These are phyloP conservation scores for Talaromyces stipitatus DNA, from an alignment of 495 filamentous ascomycete species.

Conservation along the genomic window DNA sequence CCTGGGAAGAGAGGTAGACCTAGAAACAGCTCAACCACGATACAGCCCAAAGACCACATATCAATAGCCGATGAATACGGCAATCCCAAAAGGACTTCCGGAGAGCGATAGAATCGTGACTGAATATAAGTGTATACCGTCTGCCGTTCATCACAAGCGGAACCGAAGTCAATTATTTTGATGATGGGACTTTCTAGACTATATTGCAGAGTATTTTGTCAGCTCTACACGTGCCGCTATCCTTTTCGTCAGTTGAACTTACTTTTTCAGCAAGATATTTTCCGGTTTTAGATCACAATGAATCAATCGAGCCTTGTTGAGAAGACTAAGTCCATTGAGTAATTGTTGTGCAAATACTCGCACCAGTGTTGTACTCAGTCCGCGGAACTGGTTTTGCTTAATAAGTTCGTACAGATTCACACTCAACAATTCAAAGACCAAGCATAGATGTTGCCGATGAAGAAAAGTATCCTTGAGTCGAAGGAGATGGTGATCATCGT, in stretches of 20 bases:
- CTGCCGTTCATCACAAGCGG: slow-evolving; percentile 95
- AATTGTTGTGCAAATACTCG: slow-evolving; percentile 97
- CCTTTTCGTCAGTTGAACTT: slow-evolving; percentile 16
- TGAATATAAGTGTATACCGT: slow-evolving; percentile 99
- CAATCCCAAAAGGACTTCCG: slow-evolving; percentile 87
- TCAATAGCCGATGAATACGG: slow-evolving; percentile 98
- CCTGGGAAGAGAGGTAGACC: slow-evolving; percentile 94
- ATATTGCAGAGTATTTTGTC: slow-evolving; percentile 1
- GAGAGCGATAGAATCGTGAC: slow-evolving; percentile 95
- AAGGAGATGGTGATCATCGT: slow-evolving; percentile 95
- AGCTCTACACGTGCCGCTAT: neutral
- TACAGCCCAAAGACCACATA: slow-evolving; percentile 99
- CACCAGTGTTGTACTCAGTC: slow-evolving; percentile 93
- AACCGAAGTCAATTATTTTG: slow-evolving; percentile 99
- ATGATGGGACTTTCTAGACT: slow-evolving; percentile 97
- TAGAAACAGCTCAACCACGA: slow-evolving; percentile 96
- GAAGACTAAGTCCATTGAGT: slow-evolving; percentile 79
- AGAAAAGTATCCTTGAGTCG: slow-evolving; percentile 98
- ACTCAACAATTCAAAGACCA: slow-evolving; percentile 95
- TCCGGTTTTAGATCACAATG: slow-evolving; percentile 99
- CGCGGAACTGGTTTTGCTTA: slow-evolving; percentile 99
- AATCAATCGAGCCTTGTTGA: slow-evolving; percentile 95
- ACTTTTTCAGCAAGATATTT: slow-evolving; percentile 97
- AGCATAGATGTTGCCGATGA: slow-evolving; percentile 92
- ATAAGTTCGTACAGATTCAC: slow-evolving; percentile 99